Conservation (phyloP, 2,329 filamentous ascomycete genomes). For the Exophiala alcalophila region DNA sequence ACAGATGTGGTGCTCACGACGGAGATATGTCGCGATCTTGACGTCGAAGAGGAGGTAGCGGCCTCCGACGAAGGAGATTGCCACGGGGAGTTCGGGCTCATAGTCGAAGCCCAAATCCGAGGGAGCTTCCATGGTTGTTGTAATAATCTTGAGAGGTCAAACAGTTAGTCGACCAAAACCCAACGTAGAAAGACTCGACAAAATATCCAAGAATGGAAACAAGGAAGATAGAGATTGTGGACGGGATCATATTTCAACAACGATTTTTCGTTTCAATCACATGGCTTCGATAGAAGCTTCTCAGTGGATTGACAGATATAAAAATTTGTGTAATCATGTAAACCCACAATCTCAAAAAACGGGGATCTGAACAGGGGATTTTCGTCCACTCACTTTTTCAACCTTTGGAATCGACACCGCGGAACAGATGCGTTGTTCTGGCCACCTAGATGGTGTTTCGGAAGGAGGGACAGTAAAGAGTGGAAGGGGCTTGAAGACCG, state of each 20-base stretch:
- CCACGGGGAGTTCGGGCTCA: slow-evolving; percentile 56
- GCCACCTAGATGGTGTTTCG: too few relatives aligned
- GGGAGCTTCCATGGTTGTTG: slow-evolving; percentile 17
- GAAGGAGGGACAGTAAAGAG: background rate
- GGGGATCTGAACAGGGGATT: background rate
- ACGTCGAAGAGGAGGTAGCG: slow-evolving; percentile 89
- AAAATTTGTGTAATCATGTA: slow-evolving; percentile 62
- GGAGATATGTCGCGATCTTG: slow-evolving; percentile 71
- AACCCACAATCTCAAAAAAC: slow-evolving; percentile 3
- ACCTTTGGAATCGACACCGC: too few relatives aligned
- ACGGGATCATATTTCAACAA: slow-evolving; percentile 47
- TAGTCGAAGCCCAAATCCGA: slow-evolving; percentile 31
- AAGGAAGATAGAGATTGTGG: too few relatives aligned
- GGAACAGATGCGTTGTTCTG: too few relatives aligned
- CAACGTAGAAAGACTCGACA: too few relatives aligned
- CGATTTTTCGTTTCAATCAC: slow-evolving; percentile 46
- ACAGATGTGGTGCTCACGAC: slow-evolving; percentile 77
- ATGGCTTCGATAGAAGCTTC: slow-evolving; percentile 44
- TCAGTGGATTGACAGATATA: slow-evolving; percentile 86
- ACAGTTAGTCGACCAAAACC: too few relatives aligned
- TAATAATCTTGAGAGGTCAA: too few relatives aligned
- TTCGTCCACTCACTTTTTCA: background rate
- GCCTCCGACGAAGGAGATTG: slow-evolving; percentile 75
- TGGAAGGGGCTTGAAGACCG: slow-evolving; percentile 17
- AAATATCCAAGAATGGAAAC: too few relatives aligned